A percentile compares a stretch with the other conserved stretches of the same genome.
Evolutionary conservation across 2,329 filamentous ascomycete genomes (phyloP).

Genomic region (Parafenestella ontariensis): DNA sequence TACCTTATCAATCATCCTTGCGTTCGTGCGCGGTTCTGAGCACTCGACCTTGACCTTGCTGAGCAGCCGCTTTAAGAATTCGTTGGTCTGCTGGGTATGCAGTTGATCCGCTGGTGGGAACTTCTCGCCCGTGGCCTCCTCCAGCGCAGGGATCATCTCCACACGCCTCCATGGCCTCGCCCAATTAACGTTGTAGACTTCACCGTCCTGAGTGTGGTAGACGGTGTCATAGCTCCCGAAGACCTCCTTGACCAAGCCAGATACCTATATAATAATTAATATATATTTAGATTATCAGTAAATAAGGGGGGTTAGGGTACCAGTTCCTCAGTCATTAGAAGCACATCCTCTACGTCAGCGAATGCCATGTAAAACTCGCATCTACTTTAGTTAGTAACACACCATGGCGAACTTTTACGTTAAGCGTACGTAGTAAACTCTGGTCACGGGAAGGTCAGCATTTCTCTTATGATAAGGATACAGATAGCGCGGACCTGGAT

Average conservation of each 20-base stretch:
- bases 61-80: conserved; percentile 77
- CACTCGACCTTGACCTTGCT: conserved; percentile 93
- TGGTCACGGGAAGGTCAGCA: no score
- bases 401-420: no score
- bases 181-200: conserved; percentile 94
- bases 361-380: conserved; percentile 93
- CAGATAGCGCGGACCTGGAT: no score
- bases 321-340: conserved; percentile 91
- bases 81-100: conserved; percentile 86
- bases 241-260: conserved; percentile 84
- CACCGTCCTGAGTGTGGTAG: conserved; percentile 85
- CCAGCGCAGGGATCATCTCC: conserved; percentile 94
- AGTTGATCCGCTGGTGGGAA: conserved; percentile 90
- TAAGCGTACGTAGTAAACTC: no score
- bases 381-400: no score
- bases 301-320: no score
- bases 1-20: conserved; percentile 96
- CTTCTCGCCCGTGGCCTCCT: conserved; percentile 88
- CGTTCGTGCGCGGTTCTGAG: conserved; percentile 87
- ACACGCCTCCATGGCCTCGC: conserved; percentile 90
- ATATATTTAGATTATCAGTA: no score
- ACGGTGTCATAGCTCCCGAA: conserved; percentile 85
- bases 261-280: no score
- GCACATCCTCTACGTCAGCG: conserved; percentile 76
- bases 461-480: no score